Evolutionary conservation across 257 asterid genomes (phyloP).

Genomic region (Eustoma russellianum): DNA sequence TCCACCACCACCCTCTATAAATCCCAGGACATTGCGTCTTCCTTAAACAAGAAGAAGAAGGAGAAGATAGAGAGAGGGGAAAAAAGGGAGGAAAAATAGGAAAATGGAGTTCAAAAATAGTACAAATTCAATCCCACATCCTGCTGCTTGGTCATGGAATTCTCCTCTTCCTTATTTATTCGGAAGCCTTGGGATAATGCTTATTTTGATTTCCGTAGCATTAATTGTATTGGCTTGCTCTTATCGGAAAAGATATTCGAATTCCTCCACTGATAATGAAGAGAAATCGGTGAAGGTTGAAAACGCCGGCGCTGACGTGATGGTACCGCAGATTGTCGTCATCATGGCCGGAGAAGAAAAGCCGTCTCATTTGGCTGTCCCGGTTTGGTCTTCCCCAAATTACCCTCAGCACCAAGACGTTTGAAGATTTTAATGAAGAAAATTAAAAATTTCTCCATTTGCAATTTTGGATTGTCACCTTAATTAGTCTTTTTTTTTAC

Average conservation of each 20-base stretch:
- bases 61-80: neutral
- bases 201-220: constrained; percentile 33
- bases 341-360: constrained; percentile 76
- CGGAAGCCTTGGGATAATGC: constrained; percentile 36
- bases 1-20: too few species aligned
- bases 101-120: constrained; percentile 20
- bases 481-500: neutral
- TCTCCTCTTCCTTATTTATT: constrained; percentile 80
- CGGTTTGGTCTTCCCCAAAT: constrained; percentile 17
- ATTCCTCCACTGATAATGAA: neutral
- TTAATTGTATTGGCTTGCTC: constrained; percentile 52
- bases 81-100: neutral
- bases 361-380: constrained; percentile 57
- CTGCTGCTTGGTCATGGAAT: constrained; percentile 44
- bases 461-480: neutral
- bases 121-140: neutral
- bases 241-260: constrained; percentile 8
- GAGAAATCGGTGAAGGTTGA: constrained; percentile 23
- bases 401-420: neutral
- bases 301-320: neutral
- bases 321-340: constrained; percentile 49
- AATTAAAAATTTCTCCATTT: neutral
- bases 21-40: neutral
- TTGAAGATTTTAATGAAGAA: neutral
- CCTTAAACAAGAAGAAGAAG: neutral